Evolutionary conservation across 129 eudicot species (phyloP).

Genomic region (Flaveria brownii): DNA sequence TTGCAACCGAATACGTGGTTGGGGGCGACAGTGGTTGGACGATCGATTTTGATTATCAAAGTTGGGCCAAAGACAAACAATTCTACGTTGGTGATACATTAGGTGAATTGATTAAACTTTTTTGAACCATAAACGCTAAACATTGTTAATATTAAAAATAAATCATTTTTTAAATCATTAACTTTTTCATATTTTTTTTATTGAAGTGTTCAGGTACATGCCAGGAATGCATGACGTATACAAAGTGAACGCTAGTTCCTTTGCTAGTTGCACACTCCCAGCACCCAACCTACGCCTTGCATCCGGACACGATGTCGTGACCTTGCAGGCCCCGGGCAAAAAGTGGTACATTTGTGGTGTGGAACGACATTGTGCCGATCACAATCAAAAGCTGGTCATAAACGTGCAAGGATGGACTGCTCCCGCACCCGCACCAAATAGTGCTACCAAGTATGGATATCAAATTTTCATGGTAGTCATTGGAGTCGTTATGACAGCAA

Average conservation of each 20-base stretch:
- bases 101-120: conserved; percentile 20
- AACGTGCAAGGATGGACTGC: conserved; percentile 29
- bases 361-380: conserved; percentile 33
- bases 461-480: conserved; percentile 22
- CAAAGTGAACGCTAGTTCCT: conserved; percentile 44
- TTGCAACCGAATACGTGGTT: conserved; percentile 40
- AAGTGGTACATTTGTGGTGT: conserved; percentile 55
- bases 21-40: conserved; percentile 46
- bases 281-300: conserved; percentile 15
- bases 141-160: background rate
- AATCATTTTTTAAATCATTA: background rate
- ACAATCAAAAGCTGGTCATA: conserved; percentile 42
- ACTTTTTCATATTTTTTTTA: background rate
- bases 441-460: conserved; percentile 30
- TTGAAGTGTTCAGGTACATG: conserved; percentile 45
- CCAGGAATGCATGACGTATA: conserved; percentile 37
- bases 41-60: conserved; percentile 20
- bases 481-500: background rate
- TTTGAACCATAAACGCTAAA: background rate
- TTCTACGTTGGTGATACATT: conserved; percentile 46
- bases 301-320: conserved; percentile 39
- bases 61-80: conserved; percentile 41
- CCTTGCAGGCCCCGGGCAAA: conserved; percentile 34
- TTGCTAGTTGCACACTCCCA: conserved; percentile 36
- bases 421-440: conserved; percentile 36